phyloP scores from a whole-genome alignment of 1,284 basidiomycete species.

The Marasmius tenuissimus region DNA sequence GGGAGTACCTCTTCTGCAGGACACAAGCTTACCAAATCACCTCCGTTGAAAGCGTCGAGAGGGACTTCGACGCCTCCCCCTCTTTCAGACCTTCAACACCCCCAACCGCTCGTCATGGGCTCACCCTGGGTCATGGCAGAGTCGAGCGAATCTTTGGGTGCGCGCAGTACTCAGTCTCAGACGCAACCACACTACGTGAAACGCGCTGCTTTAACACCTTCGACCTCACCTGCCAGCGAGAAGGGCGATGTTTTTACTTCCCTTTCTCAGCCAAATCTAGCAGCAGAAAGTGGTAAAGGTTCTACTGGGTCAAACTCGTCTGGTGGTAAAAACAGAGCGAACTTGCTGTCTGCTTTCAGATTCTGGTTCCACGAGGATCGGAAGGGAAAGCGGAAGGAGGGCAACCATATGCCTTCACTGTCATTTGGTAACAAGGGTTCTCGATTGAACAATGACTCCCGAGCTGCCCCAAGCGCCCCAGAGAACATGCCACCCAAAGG shows the following conservation, averaged over 20 bases:
- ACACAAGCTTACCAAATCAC: slow-evolving; percentile 62
- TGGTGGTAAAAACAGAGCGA: slow-evolving; percentile 59
- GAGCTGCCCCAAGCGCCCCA: background rate
- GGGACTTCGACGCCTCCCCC: slow-evolving; percentile 56
- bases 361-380: slow-evolving; percentile 81
- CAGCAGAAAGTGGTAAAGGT: slow-evolving; percentile 23
- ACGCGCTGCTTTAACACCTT: slow-evolving; percentile 41
- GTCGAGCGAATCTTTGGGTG: slow-evolving; percentile 31
- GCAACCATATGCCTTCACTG: background rate
- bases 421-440: slow-evolving; percentile 4
- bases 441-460: background rate
- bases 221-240: slow-evolving; percentile 52
- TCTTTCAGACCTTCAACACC: slow-evolving; percentile 37
- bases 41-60: slow-evolving; percentile 57
- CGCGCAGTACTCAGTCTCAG: background rate
- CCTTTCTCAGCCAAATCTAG: slow-evolving; percentile 55
- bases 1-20: slow-evolving; percentile 49
- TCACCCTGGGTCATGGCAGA: slow-evolving; percentile 75
- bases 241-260: slow-evolving; percentile 35
- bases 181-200: background rate
- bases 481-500: slow-evolving; percentile 34
- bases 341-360: slow-evolving; percentile 69
- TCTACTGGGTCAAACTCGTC: slow-evolving; percentile 23
- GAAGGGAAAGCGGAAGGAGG: slow-evolving; percentile 72
- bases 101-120: slow-evolving; percentile 40